phyloP scores from a whole-genome alignment of 345 rosid genomes.

The Gossypium sturtianum region DNA sequence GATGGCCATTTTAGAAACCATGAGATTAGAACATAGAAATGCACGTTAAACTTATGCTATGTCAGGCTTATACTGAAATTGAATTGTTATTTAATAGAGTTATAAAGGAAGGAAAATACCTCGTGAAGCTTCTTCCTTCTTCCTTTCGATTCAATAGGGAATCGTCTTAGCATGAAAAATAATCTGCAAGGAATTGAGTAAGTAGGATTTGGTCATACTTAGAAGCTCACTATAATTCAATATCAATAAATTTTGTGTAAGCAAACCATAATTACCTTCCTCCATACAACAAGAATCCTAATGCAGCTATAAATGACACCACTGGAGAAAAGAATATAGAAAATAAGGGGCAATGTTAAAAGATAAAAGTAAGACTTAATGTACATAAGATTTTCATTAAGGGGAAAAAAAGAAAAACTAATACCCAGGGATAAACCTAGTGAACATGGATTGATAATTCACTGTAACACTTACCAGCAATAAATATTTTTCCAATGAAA shows the following conservation, averaged over 20 bases:
- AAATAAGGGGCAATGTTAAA: constrained; percentile 11
- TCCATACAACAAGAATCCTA: constrained; percentile 90
- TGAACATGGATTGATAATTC: background rate
- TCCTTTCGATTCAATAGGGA: constrained; percentile 97
- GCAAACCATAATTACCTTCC: constrained; percentile 63
- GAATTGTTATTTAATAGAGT: background rate
- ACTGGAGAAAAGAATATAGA: constrained; percentile 36
- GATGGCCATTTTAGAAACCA: background rate
- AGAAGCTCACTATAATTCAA: constrained; percentile 8
- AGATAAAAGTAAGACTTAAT: background rate
- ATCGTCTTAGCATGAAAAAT: constrained; percentile 92
- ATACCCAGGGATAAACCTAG: background rate
- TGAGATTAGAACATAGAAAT: background rate
- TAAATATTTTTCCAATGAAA: constrained; percentile 75
- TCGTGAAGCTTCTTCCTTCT: constrained; percentile 98
- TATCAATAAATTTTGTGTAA: constrained; percentile 3
- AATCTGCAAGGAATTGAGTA: constrained; percentile 43
- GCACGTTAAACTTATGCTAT: background rate
- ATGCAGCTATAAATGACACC: constrained; percentile 83
- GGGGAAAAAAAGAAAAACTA: background rate
- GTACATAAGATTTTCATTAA: background rate
- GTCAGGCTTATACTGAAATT: background rate
- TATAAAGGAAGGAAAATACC: constrained; percentile 36
- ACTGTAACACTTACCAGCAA: constrained; percentile 54
- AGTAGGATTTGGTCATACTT: constrained; percentile 10